Evolutionary conservation across 2,329 filamentous ascomycete genomes (phyloP).

Genomic region (Scedosporium apiospermum): DNA sequence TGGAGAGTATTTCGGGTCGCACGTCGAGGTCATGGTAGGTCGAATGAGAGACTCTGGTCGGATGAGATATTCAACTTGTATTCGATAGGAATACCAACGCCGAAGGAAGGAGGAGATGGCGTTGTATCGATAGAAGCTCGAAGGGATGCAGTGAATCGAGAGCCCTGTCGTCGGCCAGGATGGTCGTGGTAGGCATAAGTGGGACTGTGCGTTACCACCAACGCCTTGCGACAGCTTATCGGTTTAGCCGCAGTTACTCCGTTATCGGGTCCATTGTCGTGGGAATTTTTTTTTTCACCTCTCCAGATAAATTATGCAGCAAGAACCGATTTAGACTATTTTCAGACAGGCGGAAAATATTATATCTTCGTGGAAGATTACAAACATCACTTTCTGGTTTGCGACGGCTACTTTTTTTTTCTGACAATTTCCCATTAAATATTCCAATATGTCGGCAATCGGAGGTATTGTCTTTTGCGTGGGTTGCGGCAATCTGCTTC

Average conservation of each 20-base stretch:
- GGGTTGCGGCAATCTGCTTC: conserved; percentile 84
- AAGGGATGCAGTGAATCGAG: neutral
- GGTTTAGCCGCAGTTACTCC: neutral
- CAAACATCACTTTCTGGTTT: no score
- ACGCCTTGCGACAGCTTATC: neutral
- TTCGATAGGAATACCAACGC: neutral
- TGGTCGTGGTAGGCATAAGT: neutral
- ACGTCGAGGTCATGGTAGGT: neutral
- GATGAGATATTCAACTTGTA: neutral
- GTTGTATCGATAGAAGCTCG: neutral
- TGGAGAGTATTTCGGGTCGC: neutral
- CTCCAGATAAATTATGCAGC: neutral
- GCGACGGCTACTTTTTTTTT: neutral
- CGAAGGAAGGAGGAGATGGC: neutral
- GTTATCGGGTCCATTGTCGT: neutral
- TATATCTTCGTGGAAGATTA: neutral
- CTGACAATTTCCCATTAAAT: neutral
- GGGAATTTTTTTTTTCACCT: neutral
- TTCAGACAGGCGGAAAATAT: neutral
- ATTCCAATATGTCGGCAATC: conserved; percentile 67
- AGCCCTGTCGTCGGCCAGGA: neutral
- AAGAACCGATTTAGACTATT: neutral
- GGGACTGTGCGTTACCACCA: neutral
- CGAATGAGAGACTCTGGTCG: neutral
- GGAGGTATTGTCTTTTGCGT: conserved; percentile 89